Evolutionary conservation across 148 eudicot species (phyloP).

Genomic region (Amaranthus palmeri): DNA sequence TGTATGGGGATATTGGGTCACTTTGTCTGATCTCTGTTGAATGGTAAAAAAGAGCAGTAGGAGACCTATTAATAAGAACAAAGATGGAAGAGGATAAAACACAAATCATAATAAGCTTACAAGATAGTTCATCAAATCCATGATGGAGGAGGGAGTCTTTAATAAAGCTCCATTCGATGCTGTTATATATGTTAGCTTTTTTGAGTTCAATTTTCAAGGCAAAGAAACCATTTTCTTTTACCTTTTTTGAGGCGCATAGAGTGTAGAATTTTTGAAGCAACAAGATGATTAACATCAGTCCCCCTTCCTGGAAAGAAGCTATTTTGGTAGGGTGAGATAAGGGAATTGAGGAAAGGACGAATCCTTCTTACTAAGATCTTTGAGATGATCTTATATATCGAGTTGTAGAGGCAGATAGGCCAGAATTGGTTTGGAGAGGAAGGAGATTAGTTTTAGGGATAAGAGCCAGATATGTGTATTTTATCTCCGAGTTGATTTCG

Average conservation of each 20-base stretch:
- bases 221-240: background rate
- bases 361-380: background rate
- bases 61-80: no score
- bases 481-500: background rate
- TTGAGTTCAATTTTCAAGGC: background rate
- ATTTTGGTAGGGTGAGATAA: background rate
- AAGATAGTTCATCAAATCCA: no score
- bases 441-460: background rate
- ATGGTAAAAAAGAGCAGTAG: no score
- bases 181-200: background rate
- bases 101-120: no score
- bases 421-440: background rate
- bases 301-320: background rate
- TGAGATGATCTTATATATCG: background rate
- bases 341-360: background rate
- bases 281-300: background rate
- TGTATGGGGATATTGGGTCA: no score
- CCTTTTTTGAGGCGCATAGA: background rate
- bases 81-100: no score
- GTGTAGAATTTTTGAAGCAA: background rate
- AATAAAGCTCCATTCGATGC: no score
- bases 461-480: background rate
- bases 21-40: no score
- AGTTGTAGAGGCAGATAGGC: background rate
- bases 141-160: no score